Evolutionary conservation across 768 basidiomycete genomes (phyloP), one percentile per base, ranked within the genome.

Genomic region (Cyathus striatus): DNA sequence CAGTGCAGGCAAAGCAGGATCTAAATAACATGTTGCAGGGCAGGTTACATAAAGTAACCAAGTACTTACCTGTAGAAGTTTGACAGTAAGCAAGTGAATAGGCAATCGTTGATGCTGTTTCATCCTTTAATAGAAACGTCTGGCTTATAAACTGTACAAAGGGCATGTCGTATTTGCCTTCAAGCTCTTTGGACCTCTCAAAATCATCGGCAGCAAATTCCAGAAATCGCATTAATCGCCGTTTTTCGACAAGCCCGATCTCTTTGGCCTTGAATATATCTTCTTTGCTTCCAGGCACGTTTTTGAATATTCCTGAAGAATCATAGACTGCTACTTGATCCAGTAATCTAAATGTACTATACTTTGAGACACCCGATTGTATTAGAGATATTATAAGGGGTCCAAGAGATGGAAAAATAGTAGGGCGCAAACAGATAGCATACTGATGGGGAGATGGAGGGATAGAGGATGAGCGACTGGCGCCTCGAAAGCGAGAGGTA

Each of bases 171-270:
- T 79, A 72, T 49, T 78, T 75, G 5, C 76, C 65, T 57, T 73
- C 61, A 2, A 86, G 53, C 49, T 88, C 85, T 13, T 68, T 63
- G 46, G 70, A 73, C 16, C 58, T 63, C 57, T 90, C 89, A 43
- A 88, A 88, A 1, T 90, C 84, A 0, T 81, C 79, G 2, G 77
- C 76, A 26, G 88, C 83, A 55, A 90, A 93, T 51, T 83, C 75
- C 36, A 98, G 64, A 53, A 95, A 91, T 44, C 93, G 88, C 88
- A 97, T 97, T 20, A 98, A 67, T 23, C 88, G 75, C 34, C 94
- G 70, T 65, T 97, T 98, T 48, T 94, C 90, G 23, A 93, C 58
- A 9, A 97, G 70, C 5, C 72, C 72, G 6, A 97, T 76, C 6
- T 71, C 72, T 55, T 80, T 81, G 64, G 79, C 83, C 67, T 87